Base-by-base conservation (phyloP, 495 filamentous ascomycete genomes). In the Baudoinia panamericana region DNA sequence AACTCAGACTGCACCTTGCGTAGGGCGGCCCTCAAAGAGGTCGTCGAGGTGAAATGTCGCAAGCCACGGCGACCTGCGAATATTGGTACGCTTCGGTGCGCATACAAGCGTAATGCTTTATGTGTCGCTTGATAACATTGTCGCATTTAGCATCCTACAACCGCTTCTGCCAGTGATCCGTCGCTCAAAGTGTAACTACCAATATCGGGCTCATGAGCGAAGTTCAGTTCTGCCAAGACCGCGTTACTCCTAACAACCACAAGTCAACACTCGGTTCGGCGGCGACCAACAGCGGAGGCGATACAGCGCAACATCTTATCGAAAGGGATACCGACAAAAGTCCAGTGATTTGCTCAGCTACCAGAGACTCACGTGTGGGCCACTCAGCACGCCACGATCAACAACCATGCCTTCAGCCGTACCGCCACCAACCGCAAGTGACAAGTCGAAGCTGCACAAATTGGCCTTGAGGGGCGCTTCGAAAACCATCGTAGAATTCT, bases 401-500 rank as follows among this genome's bases (percentile, higher is more conserved):
- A 7, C 30, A 30, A 43, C 13, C 16, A 52, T 52, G 43, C 48
- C 48, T 16, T 47, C 48, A 12, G 40, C 26, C 5, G 59, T 59
- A 53, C 55, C 62, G 25, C 52, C 64, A 19, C 68, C 51, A 26
- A 36, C 11, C 37, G 77, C 40, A 19, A 84, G 85, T 54, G 84
- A 92, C 48, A 92, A 88, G 53, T 83, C 85, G 33, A 93, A 92
- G 62, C 74, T 83, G 26, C 88, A 95, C 68, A 94, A 88, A 65
- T 73, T 97, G 41, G 84, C 86, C 26, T 69, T 95, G 38, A 92
- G 88, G 71, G 88, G 88, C 77, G 43, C 37, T 60, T 41, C 43
- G 11, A 45, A 43, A 30, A 30, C 93, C 16, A 82, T 97, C 30
- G 75, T 86, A 18, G 92, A 97, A 71, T 97, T 97, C 58, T 93